Evolutionary conservation across 2,329 filamentous ascomycete genomes (phyloP).

Genomic region (Davidsoniella eucalypti): DNA sequence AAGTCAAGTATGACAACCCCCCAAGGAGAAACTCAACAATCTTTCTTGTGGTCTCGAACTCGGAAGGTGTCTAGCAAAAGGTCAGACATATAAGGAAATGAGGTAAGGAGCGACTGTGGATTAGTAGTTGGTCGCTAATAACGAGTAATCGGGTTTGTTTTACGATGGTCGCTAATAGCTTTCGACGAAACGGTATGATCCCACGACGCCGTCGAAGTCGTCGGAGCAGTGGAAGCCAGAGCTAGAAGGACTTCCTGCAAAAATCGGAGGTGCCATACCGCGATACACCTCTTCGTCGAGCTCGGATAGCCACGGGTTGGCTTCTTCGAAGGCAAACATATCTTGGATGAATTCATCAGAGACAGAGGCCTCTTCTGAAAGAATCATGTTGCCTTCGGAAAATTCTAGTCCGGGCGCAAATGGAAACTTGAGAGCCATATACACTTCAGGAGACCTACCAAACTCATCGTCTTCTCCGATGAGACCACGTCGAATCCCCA

Average conservation of each 20-base stretch:
- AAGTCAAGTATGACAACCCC: constrained; percentile 10
- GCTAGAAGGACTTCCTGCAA: constrained; percentile 19
- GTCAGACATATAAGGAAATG: constrained; percentile 3
- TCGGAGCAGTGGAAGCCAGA: constrained; percentile 29
- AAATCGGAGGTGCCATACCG: constrained; percentile 27
- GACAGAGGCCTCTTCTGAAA: too few relatives aligned
- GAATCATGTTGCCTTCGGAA: constrained; percentile 13
- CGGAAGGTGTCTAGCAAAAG: background rate
- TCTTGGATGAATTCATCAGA: constrained; percentile 24
- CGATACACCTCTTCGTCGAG: constrained; percentile 30
- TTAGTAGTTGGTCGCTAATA: background rate
- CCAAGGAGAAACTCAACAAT: background rate
- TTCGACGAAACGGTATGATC: constrained; percentile 40
- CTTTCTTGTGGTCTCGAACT: background rate
- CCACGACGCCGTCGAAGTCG: constrained; percentile 38
- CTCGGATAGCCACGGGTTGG: constrained; percentile 31
- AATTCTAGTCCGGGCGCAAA: constrained; percentile 47
- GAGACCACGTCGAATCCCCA: constrained; percentile 65
- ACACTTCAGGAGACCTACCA: constrained; percentile 45
- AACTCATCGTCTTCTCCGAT: constrained; percentile 66
- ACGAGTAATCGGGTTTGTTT: background rate
- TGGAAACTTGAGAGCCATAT: constrained; percentile 68
- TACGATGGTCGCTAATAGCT: constrained; percentile 32
- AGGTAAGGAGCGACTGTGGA: constrained; percentile 6
- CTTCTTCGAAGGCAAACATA: constrained; percentile 25